Evolutionary conservation across 768 basidiomycete species (phyloP).

Genomic region (Gautieria morchelliformis): DNA sequence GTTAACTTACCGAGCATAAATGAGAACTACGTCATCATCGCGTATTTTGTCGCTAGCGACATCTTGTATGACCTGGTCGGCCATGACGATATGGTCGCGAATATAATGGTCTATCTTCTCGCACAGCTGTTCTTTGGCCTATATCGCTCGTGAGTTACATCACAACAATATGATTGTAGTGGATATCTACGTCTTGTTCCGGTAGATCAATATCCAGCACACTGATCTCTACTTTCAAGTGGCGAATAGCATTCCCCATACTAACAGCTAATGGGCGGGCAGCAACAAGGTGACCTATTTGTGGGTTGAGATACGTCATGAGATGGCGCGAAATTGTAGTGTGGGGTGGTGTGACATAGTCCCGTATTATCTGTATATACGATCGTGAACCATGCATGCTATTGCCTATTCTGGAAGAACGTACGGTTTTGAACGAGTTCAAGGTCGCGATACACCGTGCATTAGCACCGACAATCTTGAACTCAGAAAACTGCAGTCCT

Average conservation of each 20-base stretch:
- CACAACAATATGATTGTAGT: background rate
- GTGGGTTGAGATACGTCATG: conserved; percentile 85
- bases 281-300: conserved; percentile 82
- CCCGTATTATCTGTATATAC: conserved; percentile 68
- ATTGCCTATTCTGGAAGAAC: conserved; percentile 17
- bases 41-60: conserved; percentile 89
- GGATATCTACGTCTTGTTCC: conserved; percentile 71
- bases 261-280: conserved; percentile 87
- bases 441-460: conserved; percentile 91
- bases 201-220: conserved; percentile 86
- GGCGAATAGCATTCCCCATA: conserved; percentile 90
- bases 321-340: conserved; percentile 85
- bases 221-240: conserved; percentile 93
- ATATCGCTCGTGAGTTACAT: background rate
- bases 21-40: conserved; percentile 85
- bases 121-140: conserved; percentile 85
- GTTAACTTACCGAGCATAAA: conserved; percentile 70
- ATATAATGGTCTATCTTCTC: conserved; percentile 88
- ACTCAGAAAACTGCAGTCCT: conserved; percentile 83
- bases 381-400: conserved; percentile 9
- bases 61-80: conserved; percentile 88
- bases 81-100: conserved; percentile 85
- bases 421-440: conserved; percentile 82
- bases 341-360: conserved; percentile 79
- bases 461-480: conserved; percentile 90